Evolutionary conservation across 768 basidiomycete genomes (phyloP).

Genomic region (Infundibulicybe gibba): DNA sequence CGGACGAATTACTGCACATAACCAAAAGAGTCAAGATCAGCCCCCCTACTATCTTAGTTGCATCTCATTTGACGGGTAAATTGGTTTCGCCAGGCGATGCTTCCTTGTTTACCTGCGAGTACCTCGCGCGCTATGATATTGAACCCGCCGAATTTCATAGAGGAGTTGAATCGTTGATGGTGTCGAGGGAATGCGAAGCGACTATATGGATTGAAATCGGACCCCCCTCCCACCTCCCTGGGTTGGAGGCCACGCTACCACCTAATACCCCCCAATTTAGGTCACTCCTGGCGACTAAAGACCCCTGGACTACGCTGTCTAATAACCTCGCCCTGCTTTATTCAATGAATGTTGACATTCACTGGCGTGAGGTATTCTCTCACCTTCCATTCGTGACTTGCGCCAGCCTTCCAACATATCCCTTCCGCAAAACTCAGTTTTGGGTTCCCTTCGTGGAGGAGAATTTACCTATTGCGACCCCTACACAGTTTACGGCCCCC

Average conservation of each 20-base stretch:
- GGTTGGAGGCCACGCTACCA: constrained; percentile 40
- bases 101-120: constrained; percentile 42
- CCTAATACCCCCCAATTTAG: constrained; percentile 35
- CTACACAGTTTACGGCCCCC: too few species aligned
- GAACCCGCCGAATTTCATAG: constrained; percentile 54
- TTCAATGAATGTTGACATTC: constrained; percentile 29
- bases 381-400: constrained; percentile 36
- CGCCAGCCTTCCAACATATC: constrained; percentile 58
- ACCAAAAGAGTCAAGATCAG: constrained; percentile 32
- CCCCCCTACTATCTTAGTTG: constrained; percentile 54
- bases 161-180: constrained; percentile 40
- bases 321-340: constrained; percentile 48
- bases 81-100: constrained; percentile 51
- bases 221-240: constrained; percentile 51
- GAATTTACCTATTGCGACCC: too few species aligned
- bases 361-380: constrained; percentile 54
- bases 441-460: constrained; percentile 49
- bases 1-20: constrained; percentile 27
- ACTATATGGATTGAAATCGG: constrained; percentile 65
- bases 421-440: constrained; percentile 51
- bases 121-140: constrained; percentile 56
- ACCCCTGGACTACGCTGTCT: constrained; percentile 42
- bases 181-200: constrained; percentile 16
- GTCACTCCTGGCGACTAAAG: constrained; percentile 43
- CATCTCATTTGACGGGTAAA: constrained; percentile 56